Conservation (phyloP, 2,329 filamentous ascomycete species). For the Gaeumannomyces tritici region DNA sequence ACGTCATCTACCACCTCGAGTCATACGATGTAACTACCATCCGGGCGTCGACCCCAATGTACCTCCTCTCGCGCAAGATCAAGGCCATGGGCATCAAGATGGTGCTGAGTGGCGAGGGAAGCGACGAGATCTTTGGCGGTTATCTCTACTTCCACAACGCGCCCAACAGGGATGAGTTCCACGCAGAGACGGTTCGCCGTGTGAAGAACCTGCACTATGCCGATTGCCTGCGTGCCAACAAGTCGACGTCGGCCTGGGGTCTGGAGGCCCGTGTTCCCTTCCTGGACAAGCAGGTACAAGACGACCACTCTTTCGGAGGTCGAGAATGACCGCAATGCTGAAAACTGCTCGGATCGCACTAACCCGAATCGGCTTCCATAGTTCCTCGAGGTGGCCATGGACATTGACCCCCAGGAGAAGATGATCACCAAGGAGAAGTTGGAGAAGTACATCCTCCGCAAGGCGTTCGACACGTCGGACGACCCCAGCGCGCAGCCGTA, state of each 20-base stretch:
- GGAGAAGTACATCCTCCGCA: slow-evolving; percentile 96
- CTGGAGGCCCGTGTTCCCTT: slow-evolving; percentile 96
- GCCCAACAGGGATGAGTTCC: slow-evolving; percentile 84
- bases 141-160: slow-evolving; percentile 98
- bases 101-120: slow-evolving; percentile 94
- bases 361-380: slow-evolving; percentile 20
- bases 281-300: slow-evolving; percentile 73
- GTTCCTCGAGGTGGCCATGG: slow-evolving; percentile 90
- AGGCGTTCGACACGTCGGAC: slow-evolving; percentile 90
- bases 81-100: slow-evolving; percentile 99
- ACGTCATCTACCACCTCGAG: slow-evolving; percentile 97
- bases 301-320: not conserved
- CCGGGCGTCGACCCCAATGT: slow-evolving; percentile 97
- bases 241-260: slow-evolving; percentile 96
- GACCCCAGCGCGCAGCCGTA: slow-evolving; percentile 76
- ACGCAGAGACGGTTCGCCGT: slow-evolving; percentile 85
- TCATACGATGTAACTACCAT: slow-evolving; percentile 98
- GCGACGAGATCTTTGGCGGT: slow-evolving; percentile 95
- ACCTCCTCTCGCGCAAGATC: slow-evolving; percentile 94
- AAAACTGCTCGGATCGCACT: slow-evolving; percentile 8
- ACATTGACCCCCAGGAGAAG: slow-evolving; percentile 89
- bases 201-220: slow-evolving; percentile 94
- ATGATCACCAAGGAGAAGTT: slow-evolving; percentile 85
- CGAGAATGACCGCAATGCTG: not conserved
- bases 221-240: slow-evolving; percentile 98